These are phyloP conservation scores for Microcos paniculata DNA, from an alignment of 345 rosid genomes.

Conservation along the genomic window DNA sequence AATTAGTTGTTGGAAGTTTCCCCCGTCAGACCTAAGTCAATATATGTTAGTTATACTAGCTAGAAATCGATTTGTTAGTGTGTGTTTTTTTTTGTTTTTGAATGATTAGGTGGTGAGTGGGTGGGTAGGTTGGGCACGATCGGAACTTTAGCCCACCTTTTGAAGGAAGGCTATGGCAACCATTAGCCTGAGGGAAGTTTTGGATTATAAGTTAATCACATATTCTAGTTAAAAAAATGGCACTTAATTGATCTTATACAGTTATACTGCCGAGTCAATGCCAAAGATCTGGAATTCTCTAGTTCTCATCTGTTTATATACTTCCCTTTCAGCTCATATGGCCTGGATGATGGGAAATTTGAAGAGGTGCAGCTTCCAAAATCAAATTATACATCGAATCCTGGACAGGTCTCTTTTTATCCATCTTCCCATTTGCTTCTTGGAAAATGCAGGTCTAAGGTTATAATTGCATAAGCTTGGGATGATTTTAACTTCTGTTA, in stretches of 20 bases:
- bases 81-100: no score
- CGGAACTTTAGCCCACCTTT: conserved; percentile 3
- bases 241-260: neutral
- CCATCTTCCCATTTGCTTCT: conserved; percentile 20
- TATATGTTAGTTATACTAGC: neutral
- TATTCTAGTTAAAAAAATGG: no score
- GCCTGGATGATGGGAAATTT: conserved; percentile 74
- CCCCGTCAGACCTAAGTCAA: neutral
- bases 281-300: neutral
- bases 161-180: neutral
- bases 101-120: no score
- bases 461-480: neutral
- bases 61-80: neutral
- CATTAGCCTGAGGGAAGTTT: neutral
- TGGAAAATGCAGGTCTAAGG: neutral
- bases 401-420: conserved; percentile 60
- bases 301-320: conserved; percentile 8
- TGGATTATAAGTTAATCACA: neutral
- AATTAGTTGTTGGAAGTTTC: neutral
- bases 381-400: conserved; percentile 69
- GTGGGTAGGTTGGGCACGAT: neutral
- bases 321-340: conserved; percentile 60
- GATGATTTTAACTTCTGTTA: conserved; percentile 19
- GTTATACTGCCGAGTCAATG: neutral
- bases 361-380: conserved; percentile 59